Base-by-base conservation (phyloP, 192 early-diverging fungal species). In the Rhizophagus clarus region DNA sequence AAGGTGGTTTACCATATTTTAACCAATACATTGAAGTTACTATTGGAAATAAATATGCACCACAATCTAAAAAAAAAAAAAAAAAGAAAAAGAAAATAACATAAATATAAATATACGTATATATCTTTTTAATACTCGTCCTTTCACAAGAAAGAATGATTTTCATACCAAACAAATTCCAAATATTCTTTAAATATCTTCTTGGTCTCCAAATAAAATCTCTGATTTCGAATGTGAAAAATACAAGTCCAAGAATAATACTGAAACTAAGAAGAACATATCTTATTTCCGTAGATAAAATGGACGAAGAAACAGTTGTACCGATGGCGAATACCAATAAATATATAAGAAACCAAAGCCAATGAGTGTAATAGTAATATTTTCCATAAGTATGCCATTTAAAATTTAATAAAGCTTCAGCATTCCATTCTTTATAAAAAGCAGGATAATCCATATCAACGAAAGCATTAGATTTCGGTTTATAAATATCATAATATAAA, bases 341-440 rank as follows among this genome's bases (percentile, higher is more conserved):
- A 63, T 24, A 63, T 24, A 63, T n/a, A 8, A 28, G n/a, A 63
- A 26, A 63, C 10, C n/a, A n/a, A n/a, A 2, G 0, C 62, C 69
- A 72, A 40, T 42, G 9, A 22, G 34, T 24, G 2, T 32, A 42
- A 15, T 72, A 72, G 9, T 72, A 72, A 40, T 72, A 72, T 42
- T 24, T n/a, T 40, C 69, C 69, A 40, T 32, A 72, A 9, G 69
- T 37, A 42, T 45, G 15, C 69, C 69, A 72, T 72, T 72, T 72
- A 24, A 72, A 72, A 45, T 72, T 72, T 34, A 72, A n/a, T 45
- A 72, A 42, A n/a, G 69, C 69, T 22, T 72, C 69, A 15, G 29
- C 69, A 40, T 72, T 45, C 69, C 69, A 72, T 32, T 63, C 62
- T 12, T 45, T 45, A 45, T 45, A 45, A 45, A 45, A 45, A 45